These are phyloP conservation scores for Thermochaetoides thermophila DNA, from an alignment of 495 filamentous ascomycete genomes.

Conservation along the genomic window DNA sequence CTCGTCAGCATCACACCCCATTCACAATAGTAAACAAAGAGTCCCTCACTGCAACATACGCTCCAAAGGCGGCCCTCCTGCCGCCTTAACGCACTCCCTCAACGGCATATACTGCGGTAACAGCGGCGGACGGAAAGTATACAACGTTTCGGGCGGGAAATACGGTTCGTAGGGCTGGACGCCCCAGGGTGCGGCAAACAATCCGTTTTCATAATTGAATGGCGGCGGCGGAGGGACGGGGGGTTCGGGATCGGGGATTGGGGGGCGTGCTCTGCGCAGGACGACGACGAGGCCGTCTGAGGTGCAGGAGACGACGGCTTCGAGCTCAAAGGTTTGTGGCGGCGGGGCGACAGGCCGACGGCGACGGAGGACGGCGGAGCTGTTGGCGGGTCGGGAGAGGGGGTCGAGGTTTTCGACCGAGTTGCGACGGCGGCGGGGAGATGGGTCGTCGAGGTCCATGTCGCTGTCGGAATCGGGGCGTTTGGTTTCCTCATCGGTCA, in stretches of 20 bases:
- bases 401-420: too few relatives aligned
- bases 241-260: constrained; percentile 42
- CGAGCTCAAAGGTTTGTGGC: constrained; percentile 47
- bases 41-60: constrained; percentile 15
- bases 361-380: too few relatives aligned
- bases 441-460: constrained; percentile 11
- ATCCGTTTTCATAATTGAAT: constrained; percentile 44
- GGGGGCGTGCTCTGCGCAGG: constrained; percentile 57
- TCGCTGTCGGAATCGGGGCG: constrained; percentile 4
- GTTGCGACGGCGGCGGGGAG: background rate
- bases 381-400: too few relatives aligned
- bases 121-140: constrained; percentile 28
- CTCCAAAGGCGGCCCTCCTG: constrained; percentile 37
- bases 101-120: constrained; percentile 30
- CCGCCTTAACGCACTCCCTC: constrained; percentile 27
- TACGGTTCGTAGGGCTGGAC: constrained; percentile 38
- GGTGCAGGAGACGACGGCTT: constrained; percentile 81
- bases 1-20: too few relatives aligned
- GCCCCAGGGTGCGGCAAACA: constrained; percentile 70
- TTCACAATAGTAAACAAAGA: too few relatives aligned
- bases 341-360: too few relatives aligned
- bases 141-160: constrained; percentile 27
- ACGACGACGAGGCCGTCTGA: constrained; percentile 82
- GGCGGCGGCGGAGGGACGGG: constrained; percentile 29
- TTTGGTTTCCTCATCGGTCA: constrained; percentile 15